phyloP scores from a whole-genome alignment of 2,329 filamentous ascomycete species.

The Dactylellina drechsleri region DNA sequence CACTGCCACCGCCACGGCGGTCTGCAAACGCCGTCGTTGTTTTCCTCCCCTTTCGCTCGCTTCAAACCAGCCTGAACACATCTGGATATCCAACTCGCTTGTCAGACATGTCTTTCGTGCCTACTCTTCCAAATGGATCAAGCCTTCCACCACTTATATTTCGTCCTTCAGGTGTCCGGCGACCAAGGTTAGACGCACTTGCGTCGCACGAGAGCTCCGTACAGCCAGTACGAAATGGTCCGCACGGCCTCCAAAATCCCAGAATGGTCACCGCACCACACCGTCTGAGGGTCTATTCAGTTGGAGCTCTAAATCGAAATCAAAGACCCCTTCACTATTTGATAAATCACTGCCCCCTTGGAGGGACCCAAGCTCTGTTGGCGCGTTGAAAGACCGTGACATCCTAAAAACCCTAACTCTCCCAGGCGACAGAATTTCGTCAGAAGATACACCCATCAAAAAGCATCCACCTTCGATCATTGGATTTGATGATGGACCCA shows the following conservation, averaged over 20 bases:
- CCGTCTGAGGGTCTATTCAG: constrained; percentile 20
- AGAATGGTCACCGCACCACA: neutral
- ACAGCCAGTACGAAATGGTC: no score
- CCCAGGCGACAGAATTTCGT: neutral
- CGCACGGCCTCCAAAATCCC: neutral
- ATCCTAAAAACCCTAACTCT: neutral
- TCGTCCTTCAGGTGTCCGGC: no score
- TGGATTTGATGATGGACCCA: neutral
- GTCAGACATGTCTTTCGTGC: constrained; percentile 31
- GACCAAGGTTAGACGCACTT: no score
- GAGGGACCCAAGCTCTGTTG: neutral
- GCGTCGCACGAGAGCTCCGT: no score
- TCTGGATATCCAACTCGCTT: constrained; percentile 35
- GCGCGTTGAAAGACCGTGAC: constrained; percentile 1
- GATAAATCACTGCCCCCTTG: neutral
- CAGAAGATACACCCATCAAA: no score
- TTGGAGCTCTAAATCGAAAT: constrained; percentile 25
- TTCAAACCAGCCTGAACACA: constrained; percentile 19
- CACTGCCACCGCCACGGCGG: constrained; percentile 27
- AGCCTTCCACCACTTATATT: neutral
- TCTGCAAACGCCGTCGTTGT: constrained; percentile 6
- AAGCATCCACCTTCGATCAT: no score
- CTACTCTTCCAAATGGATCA: constrained; percentile 15
- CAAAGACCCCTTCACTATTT: neutral
- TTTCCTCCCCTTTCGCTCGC: constrained; percentile 5